Base-by-base conservation (phyloP, 2,329 filamentous ascomycete species). In the Penicillium thymicola region DNA sequence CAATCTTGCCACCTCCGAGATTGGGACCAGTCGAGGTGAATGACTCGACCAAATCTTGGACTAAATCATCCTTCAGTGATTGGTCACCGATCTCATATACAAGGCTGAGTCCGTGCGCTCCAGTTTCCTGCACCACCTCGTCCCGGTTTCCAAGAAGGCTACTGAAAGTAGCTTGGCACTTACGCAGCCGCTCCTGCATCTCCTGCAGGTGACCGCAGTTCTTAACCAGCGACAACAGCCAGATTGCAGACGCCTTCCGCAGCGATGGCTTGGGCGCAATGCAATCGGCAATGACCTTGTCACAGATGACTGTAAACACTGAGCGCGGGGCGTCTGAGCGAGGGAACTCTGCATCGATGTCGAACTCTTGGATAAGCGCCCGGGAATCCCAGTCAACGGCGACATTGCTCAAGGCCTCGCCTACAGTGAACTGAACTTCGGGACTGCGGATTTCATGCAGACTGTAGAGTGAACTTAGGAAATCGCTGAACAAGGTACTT, bases 111-210 rank as follows among this genome's bases (percentile, higher is more conserved):
- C 94, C 94, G 56, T 93, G 83, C 0, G 93, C 96, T 4, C 94
- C 92, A 5, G 92, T 95, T 74, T 99, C 94, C 73, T 99, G 94
- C 0, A 97, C 92, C 9, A 97, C 83, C 69, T 97, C 92, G 67
- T 99, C 94, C 21, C 92, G 84, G 56, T 95, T 92, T 16, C 88
- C 88, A 13, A 99, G 81, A 30, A 97, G 87, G 27, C 88, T 82
- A 80, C 95, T 92, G 73, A 99, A 99, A 0, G 91, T 89, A 36
- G 83, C 83, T 72, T 99, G 94, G 57, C 88, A 92, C 65, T 91
- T 85, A 48, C 90, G 82, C 38, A 99, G 79, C 13, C 86, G 84
- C 5, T 79, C 78, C 68, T 95, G 90, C 5, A 97, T 82, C 61
- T 90, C 84, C 4, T 78, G 70, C n/a, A 91, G 78, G 62, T 92